Conservation (phyloP, 805 yeast genomes). For the Saturnispora besseyi region DNA sequence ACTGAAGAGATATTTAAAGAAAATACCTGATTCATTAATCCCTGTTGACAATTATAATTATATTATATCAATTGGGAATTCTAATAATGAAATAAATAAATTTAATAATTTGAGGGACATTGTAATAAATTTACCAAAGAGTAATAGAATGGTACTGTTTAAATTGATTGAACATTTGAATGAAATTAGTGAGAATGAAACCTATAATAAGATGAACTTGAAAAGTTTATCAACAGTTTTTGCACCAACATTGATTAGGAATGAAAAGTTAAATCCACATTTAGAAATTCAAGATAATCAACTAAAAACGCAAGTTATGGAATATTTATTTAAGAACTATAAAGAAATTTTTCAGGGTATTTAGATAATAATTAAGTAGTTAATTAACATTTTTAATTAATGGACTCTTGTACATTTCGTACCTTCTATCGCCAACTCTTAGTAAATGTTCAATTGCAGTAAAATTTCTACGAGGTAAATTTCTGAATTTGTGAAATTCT, state of each 20-base stretch:
- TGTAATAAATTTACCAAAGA: conserved; percentile 48
- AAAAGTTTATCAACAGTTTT: conserved; percentile 84
- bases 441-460: conserved; percentile 77
- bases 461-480: conserved; percentile 68
- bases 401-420: conserved; percentile 64
- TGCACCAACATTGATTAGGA: conserved; percentile 87
- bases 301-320: conserved; percentile 67
- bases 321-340: conserved; percentile 50
- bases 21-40: conserved; percentile 77
- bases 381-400: conserved; percentile 57
- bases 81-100: conserved; percentile 23
- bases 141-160: conserved; percentile 54
- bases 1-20: conserved; percentile 76
- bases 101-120: conserved; percentile 38
- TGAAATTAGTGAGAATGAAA: conserved; percentile 44
- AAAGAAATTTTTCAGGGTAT: conserved; percentile 24
- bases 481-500: conserved; percentile 55
- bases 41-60: conserved; percentile 60
- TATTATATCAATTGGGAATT: conserved; percentile 46
- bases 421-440: conserved; percentile 62
- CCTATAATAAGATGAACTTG: conserved; percentile 68
- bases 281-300: conserved; percentile 82
- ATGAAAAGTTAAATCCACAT: conserved; percentile 51
- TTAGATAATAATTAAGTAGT: background rate
- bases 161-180: conserved; percentile 56